Evolutionary conservation across 441 rosid species (phyloP), one percentile per base, ranked within the genome.

Genomic region (Melianthus villosus): DNA sequence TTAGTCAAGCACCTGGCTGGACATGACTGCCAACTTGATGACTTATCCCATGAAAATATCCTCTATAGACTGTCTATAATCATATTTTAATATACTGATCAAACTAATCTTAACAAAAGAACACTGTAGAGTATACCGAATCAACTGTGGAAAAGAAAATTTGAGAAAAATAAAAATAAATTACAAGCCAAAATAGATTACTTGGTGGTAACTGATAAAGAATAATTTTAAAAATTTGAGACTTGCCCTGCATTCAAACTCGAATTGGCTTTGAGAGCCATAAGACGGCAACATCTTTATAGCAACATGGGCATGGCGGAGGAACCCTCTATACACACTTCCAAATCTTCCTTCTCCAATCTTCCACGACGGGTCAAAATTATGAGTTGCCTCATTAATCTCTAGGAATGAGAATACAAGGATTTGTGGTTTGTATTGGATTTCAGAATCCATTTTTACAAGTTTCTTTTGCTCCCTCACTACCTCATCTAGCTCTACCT

Each of bases 281-380:
- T 73, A 82, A 9, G 86, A 69, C 17, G 91, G 94, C 42, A 82
- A 66, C 86, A 87, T 87, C 68, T 76, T 82, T 42, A 87, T 69
- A 44, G 91, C 86, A 34, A 87, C 91, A 50, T 63, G 71, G 52
- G 64, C 44, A 62, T 78, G 66, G 49, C 63, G 80, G 34, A 87
- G 80, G 25, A 63, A 33, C 42, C 97, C 94, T 62, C 62, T 73
- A 54, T 87, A 87, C 26, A 75, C 59, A 59, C 76, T 75, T 53
- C 97, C 97, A 42, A 64, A 70, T 53, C 57, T 71, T 48, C 93
- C 94, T 45, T 82, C 97, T 46, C 84, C 82, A 46, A 87, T 80
- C 67, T 69, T 82, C 77, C 76, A 67, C 40, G 82, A 70, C 4
- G 72, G 86, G 39, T 87, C 91, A 30, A 87, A 77, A 22, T 68